These are phyloP conservation scores for Lasiodiplodia citricola DNA, from an alignment of 2,329 filamentous ascomycete species.

Conservation along the genomic window DNA sequence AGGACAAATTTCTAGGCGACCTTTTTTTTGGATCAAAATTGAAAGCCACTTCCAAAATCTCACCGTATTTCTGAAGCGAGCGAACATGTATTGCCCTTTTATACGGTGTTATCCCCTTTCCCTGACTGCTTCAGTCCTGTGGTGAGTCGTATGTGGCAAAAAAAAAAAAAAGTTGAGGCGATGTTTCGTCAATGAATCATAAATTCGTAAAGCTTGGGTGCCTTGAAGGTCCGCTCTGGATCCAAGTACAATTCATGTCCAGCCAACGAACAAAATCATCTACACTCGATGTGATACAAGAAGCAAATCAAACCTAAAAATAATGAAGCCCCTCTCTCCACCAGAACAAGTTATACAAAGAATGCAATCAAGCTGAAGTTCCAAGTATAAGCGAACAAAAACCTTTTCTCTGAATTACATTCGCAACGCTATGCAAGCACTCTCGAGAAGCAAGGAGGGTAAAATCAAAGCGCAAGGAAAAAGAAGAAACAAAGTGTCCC, in stretches of 20 bases:
- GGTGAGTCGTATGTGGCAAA: no score
- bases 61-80: no score
- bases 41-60: no score
- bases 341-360: constrained; percentile 9
- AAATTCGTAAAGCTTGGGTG: background rate
- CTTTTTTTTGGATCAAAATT: no score
- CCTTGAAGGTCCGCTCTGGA: background rate
- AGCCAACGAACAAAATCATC: background rate
- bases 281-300: background rate
- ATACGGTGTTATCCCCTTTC: background rate
- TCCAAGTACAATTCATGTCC: background rate
- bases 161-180: no score
- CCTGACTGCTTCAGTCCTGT: background rate
- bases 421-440: constrained; percentile 20
- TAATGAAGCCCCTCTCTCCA: background rate
- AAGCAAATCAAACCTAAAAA: background rate
- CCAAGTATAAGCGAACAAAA: background rate
- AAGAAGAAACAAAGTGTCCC: background rate
- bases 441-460: background rate
- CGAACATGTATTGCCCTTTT: no score
- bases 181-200: background rate
- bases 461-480: background rate
- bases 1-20: no score
- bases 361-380: background rate
- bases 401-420: constrained; percentile 12